Evolutionary conservation across 2,329 filamentous ascomycete genomes (phyloP).

Genomic region (Neoarthrinium moseri): DNA sequence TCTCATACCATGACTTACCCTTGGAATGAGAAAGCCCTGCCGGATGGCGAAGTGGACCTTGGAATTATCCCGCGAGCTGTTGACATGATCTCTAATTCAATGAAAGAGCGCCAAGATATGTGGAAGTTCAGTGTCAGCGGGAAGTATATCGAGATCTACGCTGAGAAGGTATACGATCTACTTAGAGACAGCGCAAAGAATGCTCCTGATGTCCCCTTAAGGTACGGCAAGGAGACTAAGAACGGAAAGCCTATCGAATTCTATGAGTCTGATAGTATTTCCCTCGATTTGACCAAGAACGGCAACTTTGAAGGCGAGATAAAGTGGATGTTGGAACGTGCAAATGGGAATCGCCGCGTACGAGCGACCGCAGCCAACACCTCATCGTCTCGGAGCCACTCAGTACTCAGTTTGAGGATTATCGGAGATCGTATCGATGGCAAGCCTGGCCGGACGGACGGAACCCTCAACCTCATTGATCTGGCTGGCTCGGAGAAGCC

Average conservation of each 20-base stretch:
- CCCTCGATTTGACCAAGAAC: background rate
- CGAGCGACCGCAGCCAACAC: slow-evolving; percentile 6
- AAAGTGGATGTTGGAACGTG: background rate
- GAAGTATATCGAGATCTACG: slow-evolving; percentile 6
- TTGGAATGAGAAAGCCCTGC: background rate
- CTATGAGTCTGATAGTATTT: background rate
- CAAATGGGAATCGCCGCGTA: background rate
- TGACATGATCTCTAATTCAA: background rate
- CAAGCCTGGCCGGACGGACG: background rate
- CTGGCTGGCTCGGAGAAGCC: slow-evolving; percentile 8
- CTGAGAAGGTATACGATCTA: slow-evolving; percentile 10
- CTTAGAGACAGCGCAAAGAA: background rate
- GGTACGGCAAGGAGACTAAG: background rate
- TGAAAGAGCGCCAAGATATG: background rate
- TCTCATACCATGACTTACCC: slow-evolving; percentile 9
- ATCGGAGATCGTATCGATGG: background rate
- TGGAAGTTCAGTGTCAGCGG: background rate
- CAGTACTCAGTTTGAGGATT: slow-evolving; percentile 3
- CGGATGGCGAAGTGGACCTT: background rate
- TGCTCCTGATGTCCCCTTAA: background rate
- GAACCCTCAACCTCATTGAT: slow-evolving; percentile 9
- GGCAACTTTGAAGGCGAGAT: slow-evolving; percentile 1
- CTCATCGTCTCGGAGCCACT: slow-evolving; percentile 9
- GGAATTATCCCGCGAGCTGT: slow-evolving; percentile 1
- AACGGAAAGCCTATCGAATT: background rate